These are phyloP conservation scores for Leptodermis oblonga DNA, from an alignment of 257 asterid species.

Conservation along the genomic window DNA sequence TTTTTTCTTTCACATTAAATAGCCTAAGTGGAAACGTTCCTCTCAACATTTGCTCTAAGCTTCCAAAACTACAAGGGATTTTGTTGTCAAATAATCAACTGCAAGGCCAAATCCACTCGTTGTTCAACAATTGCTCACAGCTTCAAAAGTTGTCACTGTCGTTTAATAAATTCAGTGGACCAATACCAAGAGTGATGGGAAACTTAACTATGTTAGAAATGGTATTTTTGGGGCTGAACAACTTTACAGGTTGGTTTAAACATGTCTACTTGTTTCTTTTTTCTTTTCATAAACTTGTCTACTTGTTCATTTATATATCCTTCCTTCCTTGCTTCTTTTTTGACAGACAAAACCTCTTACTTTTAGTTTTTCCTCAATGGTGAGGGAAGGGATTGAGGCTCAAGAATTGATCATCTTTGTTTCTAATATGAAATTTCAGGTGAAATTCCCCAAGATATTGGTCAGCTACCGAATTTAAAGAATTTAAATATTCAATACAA, in stretches of 20 bases:
- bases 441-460: neutral
- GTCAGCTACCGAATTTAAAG: neutral
- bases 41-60: constrained; percentile 10
- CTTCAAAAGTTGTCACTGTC: neutral
- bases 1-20: neutral
- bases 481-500: neutral
- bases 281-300: neutral
- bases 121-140: constrained; percentile 16
- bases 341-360: neutral
- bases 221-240: neutral
- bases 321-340: neutral
- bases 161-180: neutral
- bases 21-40: constrained; percentile 22
- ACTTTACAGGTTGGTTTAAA: neutral
- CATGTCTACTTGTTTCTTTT: neutral
- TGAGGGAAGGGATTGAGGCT: neutral
- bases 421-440: neutral
- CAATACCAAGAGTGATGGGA: constrained; percentile 2
- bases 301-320: neutral
- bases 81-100: neutral
- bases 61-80: constrained; percentile 14
- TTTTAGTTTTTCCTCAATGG: neutral
- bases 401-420: neutral
- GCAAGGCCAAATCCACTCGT: constrained; percentile 19
- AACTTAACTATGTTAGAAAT: neutral